Base-by-base conservation (phyloP, 2,329 filamentous ascomycete genomes). In the Fusarium clavum region DNA sequence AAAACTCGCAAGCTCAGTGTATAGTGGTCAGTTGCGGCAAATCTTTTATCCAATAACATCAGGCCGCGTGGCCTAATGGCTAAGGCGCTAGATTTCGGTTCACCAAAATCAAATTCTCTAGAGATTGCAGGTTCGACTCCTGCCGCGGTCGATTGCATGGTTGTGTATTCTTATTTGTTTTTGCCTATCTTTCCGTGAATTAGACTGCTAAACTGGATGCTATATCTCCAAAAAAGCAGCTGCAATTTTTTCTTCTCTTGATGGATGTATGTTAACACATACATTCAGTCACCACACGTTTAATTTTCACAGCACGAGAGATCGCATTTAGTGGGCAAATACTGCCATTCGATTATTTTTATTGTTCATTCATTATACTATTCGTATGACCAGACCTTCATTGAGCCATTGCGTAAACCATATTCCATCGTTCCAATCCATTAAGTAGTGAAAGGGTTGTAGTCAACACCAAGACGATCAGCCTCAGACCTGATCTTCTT, bases 401-500 rank as follows among this genome's bases (percentile, higher is more conserved):
- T 24, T 11, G 27, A 45, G 10, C 25, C 40, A 46, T 22, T 30
- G 20, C 20, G 25, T 46, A 46, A 44, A n/a, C 27, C 27, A 8
- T 32, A 55, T 30, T 22, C 27, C 20, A 30, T 41, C 20, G 4
- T n/a, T 30, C 12, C 27, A 12, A 46, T 24, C 1, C 6, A 16
- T 14, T 1, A 64, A 49, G 61, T 72, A 3, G 69, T 72, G 45
- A 72, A 73, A 3, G 70, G 70, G 16, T 68, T 67, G 2, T 54
- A 71, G 11, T 59, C 54, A 22, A 59, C 41, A 6, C 70, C 63
- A 14, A 66, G 16, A 13, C 63, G 58, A 3, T 71, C 70, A 9
- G 70, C 70, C 45, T 57, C 62, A 10, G 62, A 45, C 4, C 52
- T 55, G 5, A 72, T 13, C 64, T 73, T 73, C 53, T 59, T 70